Conservation (phyloP, 768 basidiomycete species). For the Agaricus subrufescens region DNA sequence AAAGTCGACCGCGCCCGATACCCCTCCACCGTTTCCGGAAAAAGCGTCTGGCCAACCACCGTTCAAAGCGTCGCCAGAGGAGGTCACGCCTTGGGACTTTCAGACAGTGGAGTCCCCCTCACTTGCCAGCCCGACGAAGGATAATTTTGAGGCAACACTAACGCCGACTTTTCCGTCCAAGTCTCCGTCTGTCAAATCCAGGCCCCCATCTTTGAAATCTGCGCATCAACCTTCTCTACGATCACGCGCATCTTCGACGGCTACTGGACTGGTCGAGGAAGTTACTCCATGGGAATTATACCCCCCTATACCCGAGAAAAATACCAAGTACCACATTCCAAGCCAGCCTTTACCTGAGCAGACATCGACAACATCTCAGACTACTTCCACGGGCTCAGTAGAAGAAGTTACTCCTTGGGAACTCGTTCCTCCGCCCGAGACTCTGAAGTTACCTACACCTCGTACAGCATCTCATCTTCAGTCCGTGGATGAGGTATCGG, state of each 20-base stretch:
- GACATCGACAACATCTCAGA: constrained; percentile 3
- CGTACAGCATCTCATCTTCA: constrained; percentile 1
- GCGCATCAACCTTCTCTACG: constrained; percentile 11
- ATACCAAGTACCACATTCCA: constrained; percentile 5
- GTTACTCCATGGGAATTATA: constrained; percentile 32
- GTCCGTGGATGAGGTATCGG: constrained; percentile 3
- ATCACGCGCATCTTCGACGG: constrained; percentile 15
- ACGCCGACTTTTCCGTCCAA: constrained; percentile 13
- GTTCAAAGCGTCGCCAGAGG: constrained; percentile 18
- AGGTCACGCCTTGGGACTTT: constrained; percentile 13
- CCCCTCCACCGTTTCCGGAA: constrained; percentile 4
- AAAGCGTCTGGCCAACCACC: constrained; percentile 18
- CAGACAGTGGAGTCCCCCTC: constrained; percentile 3
- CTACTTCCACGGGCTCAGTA: constrained; percentile 9
- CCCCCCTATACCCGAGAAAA: constrained; percentile 14
- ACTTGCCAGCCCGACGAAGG: background rate
- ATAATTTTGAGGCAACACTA: constrained; percentile 5
- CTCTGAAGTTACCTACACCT: background rate
- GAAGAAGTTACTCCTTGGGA: constrained; percentile 22
- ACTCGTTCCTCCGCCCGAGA: constrained; percentile 12
- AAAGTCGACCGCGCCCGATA: constrained; percentile 3
- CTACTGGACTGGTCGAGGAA: constrained; percentile 22
- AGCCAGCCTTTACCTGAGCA: background rate
- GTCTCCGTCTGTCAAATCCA: constrained; percentile 11
- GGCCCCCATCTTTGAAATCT: constrained; percentile 3